Base-by-base conservation (phyloP, 2,329 filamentous ascomycete genomes). In the Sclerotinia borealis region DNA sequence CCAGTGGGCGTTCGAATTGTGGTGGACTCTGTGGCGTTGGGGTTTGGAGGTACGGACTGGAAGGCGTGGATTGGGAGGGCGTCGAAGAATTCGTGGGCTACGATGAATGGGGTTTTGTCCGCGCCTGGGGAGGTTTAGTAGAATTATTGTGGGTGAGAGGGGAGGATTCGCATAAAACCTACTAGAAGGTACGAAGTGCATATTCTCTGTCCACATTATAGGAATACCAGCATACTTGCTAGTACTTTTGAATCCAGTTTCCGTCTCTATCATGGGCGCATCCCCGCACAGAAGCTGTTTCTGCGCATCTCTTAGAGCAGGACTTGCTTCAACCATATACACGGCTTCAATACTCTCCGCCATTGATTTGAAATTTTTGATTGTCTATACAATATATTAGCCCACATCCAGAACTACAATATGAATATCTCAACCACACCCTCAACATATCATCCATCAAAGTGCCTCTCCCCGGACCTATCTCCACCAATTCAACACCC, bases 31-130 rank as follows among this genome's bases (percentile, higher is more conserved):
- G 66, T 61, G 63, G 81, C 73, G 43, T 81, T 73, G 36, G 78
- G 75, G 13, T 59, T 52, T 67, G 79, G 78, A 50, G 82, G 75
- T 58, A 93, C 82, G 17, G 91, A 89, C 76, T 98, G 89, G 75
- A 99, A 99, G 65, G 91, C 88, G 75, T 99, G 93, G 70, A 99
- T 97, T 39, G 95, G 95, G 0, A 99, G 86, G 2, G 95, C 95
- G 71, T 99, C 95, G 78, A 99, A 99, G 81, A 99, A 98, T 75
- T 99, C 95, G 75, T 99, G 95, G 5, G 95, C 95, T 55, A 98
- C 85, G 65, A 99, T 96, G 76, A 98, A 96, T 0, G 95, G 93
- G 27, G 87, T 90, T 73, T 89, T 90, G 65, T 83, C 81, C 27
- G 85, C 77, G 65, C 85, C 86, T 88, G 68, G 58, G 8, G 37